Evolutionary conservation across 805 yeast genomes (phyloP), one percentile per base, ranked within the genome.

Genomic region (Metschnikowia sp.): DNA sequence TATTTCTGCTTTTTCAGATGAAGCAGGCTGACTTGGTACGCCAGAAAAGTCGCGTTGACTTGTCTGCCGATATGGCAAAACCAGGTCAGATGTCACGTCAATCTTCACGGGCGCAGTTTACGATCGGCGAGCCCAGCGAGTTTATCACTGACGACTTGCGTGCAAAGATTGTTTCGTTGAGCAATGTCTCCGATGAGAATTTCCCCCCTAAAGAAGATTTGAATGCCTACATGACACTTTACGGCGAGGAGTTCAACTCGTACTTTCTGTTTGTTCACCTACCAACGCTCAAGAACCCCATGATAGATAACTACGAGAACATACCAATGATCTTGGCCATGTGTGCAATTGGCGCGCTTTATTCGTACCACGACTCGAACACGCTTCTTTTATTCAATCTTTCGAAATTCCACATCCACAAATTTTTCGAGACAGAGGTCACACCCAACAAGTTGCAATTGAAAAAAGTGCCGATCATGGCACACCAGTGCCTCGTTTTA

Each of bases 271-370:
- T 90, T 62, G 79, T 91, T 52, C 96, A 90, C 65, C 68, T 86
- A 39, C 87, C 88, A 18, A 63, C 78, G 77, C 41, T 74, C 79
- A 51, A 63, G 40, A 64, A 61, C 37, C 69, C 74, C 2, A 55
- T 58, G 62, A 68, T 62, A n/a, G 69, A 69, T 40, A 65, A 64
- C 48, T 70, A 69, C 72, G 68, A 76, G 62, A 61, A 76, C 65
- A 64, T 82, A 61, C 91, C 96, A 2, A 72, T 91, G 39, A 62
- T 88, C 6, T 69, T 90, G 45, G 81, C 95, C 2, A 86, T 90
- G 79, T 86, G 94, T 1, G 84, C 96, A 12, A 80, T 91, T 48
- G 98, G 98, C 37, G 96, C 97, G 0, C 73, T 91, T 19, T 88
- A 87, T 59, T 81, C 88, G 0, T 88, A 86, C 66, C 90, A 86